phyloP scores from a whole-genome alignment of 345 rosid species.

The Sonneratia caseolaris region DNA sequence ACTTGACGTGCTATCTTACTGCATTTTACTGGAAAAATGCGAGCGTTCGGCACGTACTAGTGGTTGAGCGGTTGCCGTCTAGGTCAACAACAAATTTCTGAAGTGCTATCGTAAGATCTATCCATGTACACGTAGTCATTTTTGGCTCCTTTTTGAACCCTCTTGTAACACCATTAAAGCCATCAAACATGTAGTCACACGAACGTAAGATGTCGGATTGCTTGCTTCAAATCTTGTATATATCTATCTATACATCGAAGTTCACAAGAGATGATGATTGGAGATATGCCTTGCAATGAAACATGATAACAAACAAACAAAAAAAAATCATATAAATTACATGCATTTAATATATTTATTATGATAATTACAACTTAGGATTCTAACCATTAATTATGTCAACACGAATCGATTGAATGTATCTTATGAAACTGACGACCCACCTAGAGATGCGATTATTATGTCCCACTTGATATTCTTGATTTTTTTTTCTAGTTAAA shows the following conservation, averaged over 20 bases:
- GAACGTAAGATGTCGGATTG: background rate
- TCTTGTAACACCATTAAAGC: no score
- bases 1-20: no score
- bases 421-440: constrained; percentile 31
- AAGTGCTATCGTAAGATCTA: no score
- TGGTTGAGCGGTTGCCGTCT: no score
- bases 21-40: no score
- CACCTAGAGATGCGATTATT: constrained; percentile 24
- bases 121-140: no score
- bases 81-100: no score
- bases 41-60: no score
- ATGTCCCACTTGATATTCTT: constrained; percentile 6
- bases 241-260: background rate
- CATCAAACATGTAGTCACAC: background rate
- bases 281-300: background rate
- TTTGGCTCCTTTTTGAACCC: no score
- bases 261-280: background rate
- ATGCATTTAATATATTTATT: background rate
- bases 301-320: background rate
- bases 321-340: background rate
- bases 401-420: background rate
- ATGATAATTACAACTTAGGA: background rate
- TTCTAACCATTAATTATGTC: background rate
- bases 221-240: no score
- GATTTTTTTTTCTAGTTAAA: background rate